Base-by-base conservation (phyloP, 2,329 filamentous ascomycete genomes). In the Nemania sp. region DNA sequence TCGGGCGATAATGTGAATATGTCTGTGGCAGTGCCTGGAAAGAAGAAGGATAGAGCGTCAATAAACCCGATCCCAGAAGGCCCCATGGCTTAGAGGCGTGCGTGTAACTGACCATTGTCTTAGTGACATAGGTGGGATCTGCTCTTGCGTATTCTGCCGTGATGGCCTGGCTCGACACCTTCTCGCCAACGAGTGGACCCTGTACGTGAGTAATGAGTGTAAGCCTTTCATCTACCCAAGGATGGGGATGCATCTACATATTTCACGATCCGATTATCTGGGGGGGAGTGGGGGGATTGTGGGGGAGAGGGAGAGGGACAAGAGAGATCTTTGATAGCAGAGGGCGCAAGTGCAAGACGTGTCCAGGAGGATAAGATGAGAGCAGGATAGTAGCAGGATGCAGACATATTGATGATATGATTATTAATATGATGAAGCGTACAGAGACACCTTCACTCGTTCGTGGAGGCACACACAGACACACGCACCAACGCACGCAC, bases 71-170 rank as follows among this genome's bases (percentile, higher is more conserved):
- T 61, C 15, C 11, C 26, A 63, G 24, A 11, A n/a, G 15, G 18
- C 7, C 6, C 8, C 32, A 60, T 47, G 15, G 13, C 51, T 54
- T 2, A 38, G 49, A 49, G 51, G 60, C 22, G 56, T 56, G 60
- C 22, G 56, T 56, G 70, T 71, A 66, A 84, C 90, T 80, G 83
- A 97, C 95, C 77, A 89, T 87, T 56, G 94, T 98, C 84, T 98
- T 98, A 67, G 91, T 88, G 58, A 94, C 90, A 79, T 93, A 97
- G 70, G 93, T 84, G 5, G 91, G 89, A 79, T 98, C 94, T 69
- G 93, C 94, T 80, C 92, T 92, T 69, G 93, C 92, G 82, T 97
- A 98, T 79, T 97, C 93, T 71, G 90, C 86, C 18, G 92, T 90
- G 77, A 99, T 93, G 72, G 86, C 88, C 73, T 89, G 87, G 80